These are phyloP conservation scores for Phytophthora nicotianae DNA, from an alignment of 352 stramenopile genomes.

Conservation along the genomic window DNA sequence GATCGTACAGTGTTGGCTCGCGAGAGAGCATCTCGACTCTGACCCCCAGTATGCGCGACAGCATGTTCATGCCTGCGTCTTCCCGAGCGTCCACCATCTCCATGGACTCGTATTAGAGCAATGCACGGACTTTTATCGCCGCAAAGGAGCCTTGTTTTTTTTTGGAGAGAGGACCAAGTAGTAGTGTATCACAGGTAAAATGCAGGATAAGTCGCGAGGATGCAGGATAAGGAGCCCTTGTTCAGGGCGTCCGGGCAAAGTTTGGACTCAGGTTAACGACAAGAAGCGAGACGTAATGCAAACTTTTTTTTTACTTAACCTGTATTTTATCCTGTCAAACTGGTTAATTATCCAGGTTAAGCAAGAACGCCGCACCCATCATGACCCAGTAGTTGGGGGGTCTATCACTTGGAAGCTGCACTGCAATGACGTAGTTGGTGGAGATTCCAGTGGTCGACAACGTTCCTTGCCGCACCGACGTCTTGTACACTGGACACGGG, in stretches of 20 bases:
- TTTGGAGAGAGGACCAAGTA: constrained; percentile 26
- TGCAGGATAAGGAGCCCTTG: constrained; percentile 20
- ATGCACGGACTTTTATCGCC: constrained; percentile 12
- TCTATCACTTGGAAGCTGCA: constrained; percentile 88
- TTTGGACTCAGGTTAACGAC: constrained; percentile 35
- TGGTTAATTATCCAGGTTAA: constrained; percentile 88
- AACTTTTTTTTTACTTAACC: constrained; percentile 39
- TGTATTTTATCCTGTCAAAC: constrained; percentile 14
- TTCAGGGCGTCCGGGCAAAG: constrained; percentile 31
- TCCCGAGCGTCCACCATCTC: constrained; percentile 76
- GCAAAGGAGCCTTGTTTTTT: constrained; percentile 14
- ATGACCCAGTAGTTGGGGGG: constrained; percentile 92
- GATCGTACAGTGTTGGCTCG: constrained; percentile 65
- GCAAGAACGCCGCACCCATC: constrained; percentile 92
- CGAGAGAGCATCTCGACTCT: constrained; percentile 85
- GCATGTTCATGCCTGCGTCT: constrained; percentile 63
- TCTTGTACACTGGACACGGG: constrained; percentile 95
- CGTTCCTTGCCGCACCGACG: constrained; percentile 90
- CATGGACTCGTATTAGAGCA: constrained; percentile 54
- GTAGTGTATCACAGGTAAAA: constrained; percentile 44
- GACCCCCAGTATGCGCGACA: constrained; percentile 75
- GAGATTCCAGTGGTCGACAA: constrained; percentile 93
- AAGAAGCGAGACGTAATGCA: constrained; percentile 41
- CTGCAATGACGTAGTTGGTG: constrained; percentile 94
- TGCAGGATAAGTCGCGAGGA: constrained; percentile 17